Evolutionary conservation across 2,329 filamentous ascomycete species (phyloP).

Genomic region (Piedraia hortae): DNA sequence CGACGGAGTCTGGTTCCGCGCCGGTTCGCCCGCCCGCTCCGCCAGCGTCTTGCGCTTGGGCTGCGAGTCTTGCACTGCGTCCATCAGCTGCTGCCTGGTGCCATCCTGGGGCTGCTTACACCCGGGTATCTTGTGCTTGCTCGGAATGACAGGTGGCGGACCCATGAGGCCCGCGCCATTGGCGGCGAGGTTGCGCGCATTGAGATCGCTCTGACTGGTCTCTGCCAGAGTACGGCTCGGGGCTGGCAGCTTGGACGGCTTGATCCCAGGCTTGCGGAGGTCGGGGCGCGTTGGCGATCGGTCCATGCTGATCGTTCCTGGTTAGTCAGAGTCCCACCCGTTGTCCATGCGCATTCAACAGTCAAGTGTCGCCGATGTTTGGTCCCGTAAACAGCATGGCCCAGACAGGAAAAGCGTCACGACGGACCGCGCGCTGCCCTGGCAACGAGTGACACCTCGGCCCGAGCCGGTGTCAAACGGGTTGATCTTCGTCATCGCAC

Average conservation of each 20-base stretch:
- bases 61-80: slow-evolving; percentile 19
- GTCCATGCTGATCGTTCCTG: no score
- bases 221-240: slow-evolving; percentile 6
- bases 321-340: no score
- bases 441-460: no score
- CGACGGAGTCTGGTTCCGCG: no score
- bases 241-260: slow-evolving; percentile 10
- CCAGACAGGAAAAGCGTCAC: no score
- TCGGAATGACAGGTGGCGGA: slow-evolving; percentile 3
- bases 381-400: no score
- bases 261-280: no score
- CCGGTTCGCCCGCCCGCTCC: slow-evolving; percentile 21
- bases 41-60: slow-evolving; percentile 24
- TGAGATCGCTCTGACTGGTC: slow-evolving; percentile 15
- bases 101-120: slow-evolving; percentile 18
- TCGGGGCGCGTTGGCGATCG: no score
- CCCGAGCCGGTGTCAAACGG: no score
- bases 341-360: no score
- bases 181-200: slow-evolving; percentile 24
- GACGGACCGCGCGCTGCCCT: no score
- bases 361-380: no score
- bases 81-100: slow-evolving; percentile 1
- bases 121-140: slow-evolving; percentile 25
- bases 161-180: slow-evolving; percentile 8
- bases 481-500: not conserved